Base-by-base conservation (phyloP, 305 asterid species). In the Striga hermonthica region DNA sequence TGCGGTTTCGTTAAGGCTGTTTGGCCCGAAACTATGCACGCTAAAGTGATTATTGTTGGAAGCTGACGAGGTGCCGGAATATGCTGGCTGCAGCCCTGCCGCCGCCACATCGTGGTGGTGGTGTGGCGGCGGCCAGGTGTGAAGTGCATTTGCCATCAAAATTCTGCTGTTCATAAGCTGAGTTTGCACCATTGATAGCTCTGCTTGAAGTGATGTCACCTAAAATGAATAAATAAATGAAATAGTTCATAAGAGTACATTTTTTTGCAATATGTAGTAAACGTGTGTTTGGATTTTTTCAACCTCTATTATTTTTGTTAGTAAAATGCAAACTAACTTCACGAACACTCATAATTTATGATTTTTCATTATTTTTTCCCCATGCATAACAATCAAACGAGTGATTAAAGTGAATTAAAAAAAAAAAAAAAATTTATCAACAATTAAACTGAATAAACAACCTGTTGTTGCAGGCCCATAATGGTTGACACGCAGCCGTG, bases 401-500 rank as follows among this genome's bases (percentile, higher is more conserved):
- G 31, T 22, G 31, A 22, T 22, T 22, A 22, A 22, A 22, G 31
- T 22, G 31, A 22, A 22, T 1, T 1, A 22, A 22, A 22, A 22
- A 22, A 22, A 22, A 22, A 22, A 22, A 22, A 22, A 22, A 2
- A 22, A 22, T 22, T 22, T 22, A 2, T 0, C 31, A 22, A 22
- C 1, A 22, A 22, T 22, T 22, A 22, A 22, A 55, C 4, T 28
- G 6, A 3, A 22, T 22, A 22, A 55, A 9, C 0, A 58, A 91
- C 98, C 96, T 85, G 97, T 28, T 85, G 97, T 69, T 87, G 97
- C 84, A 91, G 66, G 22, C 95, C 93, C 40, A 87, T 74, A 36
- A 91, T 84, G 48, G 92, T 85, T 5, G 96, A 87, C 10, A 91
- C 93, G 35, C 98, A 91, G 4, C 98, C 98, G 75, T 87, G 85